Evolutionary conservation across 148 eudicot genomes (phyloP).

Genomic region (Limonium bicolor): DNA sequence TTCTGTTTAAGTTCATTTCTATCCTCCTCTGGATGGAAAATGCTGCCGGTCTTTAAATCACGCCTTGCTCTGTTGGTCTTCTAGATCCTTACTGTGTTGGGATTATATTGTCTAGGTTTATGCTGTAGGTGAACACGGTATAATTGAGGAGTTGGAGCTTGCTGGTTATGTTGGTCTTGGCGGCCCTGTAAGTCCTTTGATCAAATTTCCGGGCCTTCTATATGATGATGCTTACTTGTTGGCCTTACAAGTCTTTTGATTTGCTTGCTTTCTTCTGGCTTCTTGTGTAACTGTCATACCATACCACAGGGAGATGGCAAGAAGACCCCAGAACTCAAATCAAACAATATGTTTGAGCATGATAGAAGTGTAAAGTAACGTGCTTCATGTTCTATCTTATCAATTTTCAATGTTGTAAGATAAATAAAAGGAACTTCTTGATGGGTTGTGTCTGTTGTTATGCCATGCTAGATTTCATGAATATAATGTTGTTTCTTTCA

Average conservation of each 20-base stretch:
- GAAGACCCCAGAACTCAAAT: slow-evolving; percentile 37
- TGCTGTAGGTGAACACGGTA: slow-evolving; percentile 53
- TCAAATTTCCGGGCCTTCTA: not conserved
- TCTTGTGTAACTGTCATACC: slow-evolving; percentile 1
- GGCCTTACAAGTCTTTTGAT: not conserved
- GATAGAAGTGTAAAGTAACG: slow-evolving; percentile 57
- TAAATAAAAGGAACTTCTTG: not conserved
- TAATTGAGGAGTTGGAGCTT: slow-evolving; percentile 47
- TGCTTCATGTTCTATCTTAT: not conserved
- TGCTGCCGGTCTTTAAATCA: no score
- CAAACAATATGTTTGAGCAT: slow-evolving; percentile 46
- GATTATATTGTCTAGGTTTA: slow-evolving; percentile 34
- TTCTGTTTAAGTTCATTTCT: no score
- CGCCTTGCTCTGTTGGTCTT: no score
- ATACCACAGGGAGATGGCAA: slow-evolving; percentile 56
- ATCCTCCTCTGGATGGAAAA: no score
- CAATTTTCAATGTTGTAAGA: not conserved
- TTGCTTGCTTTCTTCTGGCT: not conserved
- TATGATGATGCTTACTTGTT: not conserved
- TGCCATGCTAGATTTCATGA: not conserved
- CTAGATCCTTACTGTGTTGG: not conserved
- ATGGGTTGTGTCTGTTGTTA: slow-evolving; percentile 2
- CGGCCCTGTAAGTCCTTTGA: slow-evolving; percentile 34
- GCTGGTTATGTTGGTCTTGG: slow-evolving; percentile 48
- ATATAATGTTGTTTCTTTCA: slow-evolving; percentile 12